Base-by-base conservation (phyloP, 2,329 filamentous ascomycete species). In the Trichoderma aggressivum region DNA sequence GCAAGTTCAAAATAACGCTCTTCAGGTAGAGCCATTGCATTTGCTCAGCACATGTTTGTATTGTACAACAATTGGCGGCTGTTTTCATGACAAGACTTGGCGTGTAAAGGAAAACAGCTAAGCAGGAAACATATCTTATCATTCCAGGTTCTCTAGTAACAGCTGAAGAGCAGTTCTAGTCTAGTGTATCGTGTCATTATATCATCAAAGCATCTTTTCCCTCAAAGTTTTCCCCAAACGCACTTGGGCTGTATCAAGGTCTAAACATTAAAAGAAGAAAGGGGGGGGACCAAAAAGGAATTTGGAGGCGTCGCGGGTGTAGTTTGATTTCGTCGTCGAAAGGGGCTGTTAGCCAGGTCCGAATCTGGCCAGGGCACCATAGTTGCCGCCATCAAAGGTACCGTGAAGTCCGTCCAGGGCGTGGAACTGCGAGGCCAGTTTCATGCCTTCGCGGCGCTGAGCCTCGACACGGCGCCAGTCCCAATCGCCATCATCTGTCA, bases 381-480 rank as follows among this genome's bases (percentile, higher is more conserved):
- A 77, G 71, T 84, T 82, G 2, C 86, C 87, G 7, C 86, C 86
- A 63, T 89, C 84, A 74, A 89, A 89, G 65, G 84, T 74, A n/a
- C 78, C 75, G 43, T 86, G 83, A 28, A 88, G 77, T 3, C 82
- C 84, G 64, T 91, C 89, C 55, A 91, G 79, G 30, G 84, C 85
- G 2, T 85, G 85, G 75, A 91, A 89, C 73, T 89, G 84, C 72
- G 81, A 78, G 0, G 87, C 88, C 73, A 85, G 83, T 75, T 85
- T 81, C 80, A 89, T 83, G 2, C 89, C 89, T 76, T 83, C 84
- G 56, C 84, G 81, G 63, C 89, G 84, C 77, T 87, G 82, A 59
- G 81, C 82, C 80, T 90, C 89, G 5, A 89, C 82, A 59, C 83
- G 80, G 75, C 81, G 83, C 89, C 89, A 91, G 74, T 89, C 85